Base-by-base conservation (phyloP, 1,139 yeast species). In the Entelexis paramagnoliae region DNA sequence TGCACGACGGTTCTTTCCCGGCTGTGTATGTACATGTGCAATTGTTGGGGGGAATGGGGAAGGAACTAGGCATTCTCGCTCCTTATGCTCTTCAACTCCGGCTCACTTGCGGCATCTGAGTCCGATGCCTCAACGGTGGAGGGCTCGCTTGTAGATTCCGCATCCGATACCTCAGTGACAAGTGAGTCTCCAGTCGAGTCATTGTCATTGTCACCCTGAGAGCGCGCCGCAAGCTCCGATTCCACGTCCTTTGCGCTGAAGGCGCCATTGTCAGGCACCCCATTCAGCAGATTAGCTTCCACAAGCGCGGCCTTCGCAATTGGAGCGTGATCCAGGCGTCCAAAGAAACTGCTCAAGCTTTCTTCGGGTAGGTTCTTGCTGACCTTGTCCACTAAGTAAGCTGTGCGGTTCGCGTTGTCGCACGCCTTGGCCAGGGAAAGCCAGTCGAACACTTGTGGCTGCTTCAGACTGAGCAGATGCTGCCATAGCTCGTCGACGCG, bases 371-470 rank as follows among this genome's bases (percentile, higher is more conserved):
- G 4, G n/a, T 9, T 4, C 24, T 13, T 11, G n/a, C 17, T 9
- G 30, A 54, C 22, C 41, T 53, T 51, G 19, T 46, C 33, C 3
- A 45, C 35, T 30, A 58, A 50, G n/a, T 47, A 41, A 4, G 7
- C 35, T 3, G 41, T 53, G 4, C 60, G 53, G 16, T 50, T 54
- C 3, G 51, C 40, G 26, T 50, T 51, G 46, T 58, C 54, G 46
- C 59, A 55, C 10, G 60, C 60, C 32, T 50, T 48, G n/a, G 54
- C 54, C 11, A 58, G 49, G n/a, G 61, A 52, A 33, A 55, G 49
- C 60, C 59, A 55, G 49, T 58, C 61, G 41, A 56, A 58, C n/a
- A 47, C 16, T 30, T 51, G 54, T n/a, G 57, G 55, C 20, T 26
- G 29, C 39, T 48, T 51, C 20, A 49, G 44, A 13, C 16, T 20